Conservation (phyloP, 2,329 filamentous ascomycete genomes). For the Pseudogymnoascus sp. region DNA sequence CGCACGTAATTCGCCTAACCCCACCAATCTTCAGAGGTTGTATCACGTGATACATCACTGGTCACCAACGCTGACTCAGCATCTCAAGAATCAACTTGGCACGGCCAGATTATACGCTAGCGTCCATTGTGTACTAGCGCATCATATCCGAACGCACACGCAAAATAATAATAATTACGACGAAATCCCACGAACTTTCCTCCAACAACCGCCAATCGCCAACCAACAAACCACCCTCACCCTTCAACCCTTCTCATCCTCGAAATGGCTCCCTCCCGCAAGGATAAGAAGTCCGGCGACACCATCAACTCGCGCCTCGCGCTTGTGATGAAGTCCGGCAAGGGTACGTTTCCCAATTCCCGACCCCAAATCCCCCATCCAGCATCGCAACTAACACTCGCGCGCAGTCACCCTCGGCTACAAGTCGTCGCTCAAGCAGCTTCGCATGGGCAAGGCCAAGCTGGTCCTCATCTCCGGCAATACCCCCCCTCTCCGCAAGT, state of each 20-base stretch:
- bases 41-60: not conserved
- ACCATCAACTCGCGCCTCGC: conserved; percentile 58
- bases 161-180: conserved; percentile 8
- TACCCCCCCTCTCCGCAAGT: conserved; percentile 96
- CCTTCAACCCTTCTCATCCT: conserved; percentile 18
- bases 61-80: too few relatives aligned
- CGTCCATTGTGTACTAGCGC: not conserved
- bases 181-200: conserved; percentile 40
- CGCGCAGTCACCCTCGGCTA: conserved; percentile 73
- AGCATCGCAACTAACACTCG: conserved; percentile 1
- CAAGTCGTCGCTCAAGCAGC: conserved; percentile 82
- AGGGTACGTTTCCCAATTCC: conserved; percentile 35
- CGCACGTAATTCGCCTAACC: not conserved
- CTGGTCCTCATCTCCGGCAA: conserved; percentile 93
- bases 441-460: conserved; percentile 96
- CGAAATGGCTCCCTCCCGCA: conserved; percentile 63
- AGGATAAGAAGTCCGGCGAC: conserved; percentile 80
- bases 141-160: not conserved
- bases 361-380: not conserved
- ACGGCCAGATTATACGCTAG: not conserved
- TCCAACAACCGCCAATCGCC: conserved; percentile 9
- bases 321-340: conserved; percentile 59
- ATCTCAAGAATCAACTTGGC: not conserved
- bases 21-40: not conserved
- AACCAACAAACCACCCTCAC: conserved; percentile 33